These are phyloP conservation scores for Phytophthora kernoviae DNA, from an alignment of 352 stramenopile genomes.

Conservation along the genomic window DNA sequence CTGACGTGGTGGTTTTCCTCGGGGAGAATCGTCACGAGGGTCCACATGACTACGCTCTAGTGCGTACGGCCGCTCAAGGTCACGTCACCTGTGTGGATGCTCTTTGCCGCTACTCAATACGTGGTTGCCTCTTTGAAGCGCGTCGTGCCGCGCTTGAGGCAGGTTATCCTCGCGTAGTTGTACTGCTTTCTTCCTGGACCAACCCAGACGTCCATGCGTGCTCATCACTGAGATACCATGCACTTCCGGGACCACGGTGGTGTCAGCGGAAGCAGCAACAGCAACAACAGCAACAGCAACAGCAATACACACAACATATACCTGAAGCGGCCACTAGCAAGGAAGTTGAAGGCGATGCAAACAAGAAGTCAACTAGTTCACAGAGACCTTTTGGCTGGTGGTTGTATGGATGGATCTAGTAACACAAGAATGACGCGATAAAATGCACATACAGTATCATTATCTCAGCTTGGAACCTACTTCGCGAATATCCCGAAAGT, in stretches of 20 bases:
- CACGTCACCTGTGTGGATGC: slow-evolving; percentile 30
- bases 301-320: not conserved
- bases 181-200: slow-evolving; percentile 32
- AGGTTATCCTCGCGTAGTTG: slow-evolving; percentile 28
- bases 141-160: slow-evolving; percentile 32
- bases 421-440: slow-evolving; percentile 1
- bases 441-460: slow-evolving; percentile 6
- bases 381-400: slow-evolving; percentile 20
- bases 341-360: slow-evolving; percentile 1
- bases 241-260: slow-evolving; percentile 18
- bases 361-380: slow-evolving; percentile 13
- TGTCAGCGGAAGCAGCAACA: slow-evolving; percentile 28
- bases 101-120: slow-evolving; percentile 37
- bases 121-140: slow-evolving; percentile 42
- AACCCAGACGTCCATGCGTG: slow-evolving; percentile 34
- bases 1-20: slow-evolving; percentile 36
- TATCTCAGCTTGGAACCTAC: not conserved
- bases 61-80: slow-evolving; percentile 30
- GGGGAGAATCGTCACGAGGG: slow-evolving; percentile 40
- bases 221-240: slow-evolving; percentile 24
- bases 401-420: slow-evolving; percentile 31
- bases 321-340: not conserved
- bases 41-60: slow-evolving; percentile 31
- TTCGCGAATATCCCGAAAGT: slow-evolving; percentile 11
- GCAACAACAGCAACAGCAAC: slow-evolving; percentile 1